Evolutionary conservation across 2,329 filamentous ascomycete genomes (phyloP).

Genomic region (Fusarium sp.): DNA sequence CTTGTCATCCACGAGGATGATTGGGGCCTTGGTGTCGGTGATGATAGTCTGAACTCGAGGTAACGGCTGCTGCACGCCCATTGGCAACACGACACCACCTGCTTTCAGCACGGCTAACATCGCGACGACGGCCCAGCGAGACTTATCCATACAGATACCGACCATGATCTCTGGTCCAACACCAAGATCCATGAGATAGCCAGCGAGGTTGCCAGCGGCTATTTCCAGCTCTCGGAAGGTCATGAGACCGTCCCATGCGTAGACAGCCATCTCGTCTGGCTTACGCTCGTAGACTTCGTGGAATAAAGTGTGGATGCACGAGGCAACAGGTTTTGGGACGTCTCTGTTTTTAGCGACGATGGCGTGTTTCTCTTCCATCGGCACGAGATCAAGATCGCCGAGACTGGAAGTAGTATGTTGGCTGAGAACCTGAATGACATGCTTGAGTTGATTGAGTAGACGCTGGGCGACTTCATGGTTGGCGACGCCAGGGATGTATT

Average conservation of each 20-base stretch:
- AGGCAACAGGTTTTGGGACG: background rate
- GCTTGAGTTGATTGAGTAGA: background rate
- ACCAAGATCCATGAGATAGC: background rate
- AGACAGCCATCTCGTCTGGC: background rate
- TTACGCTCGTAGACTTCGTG: background rate
- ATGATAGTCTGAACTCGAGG: background rate
- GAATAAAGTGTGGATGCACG: background rate
- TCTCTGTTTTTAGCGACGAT: background rate
- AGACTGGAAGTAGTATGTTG: background rate
- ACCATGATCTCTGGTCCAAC: background rate
- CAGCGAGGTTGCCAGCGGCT: background rate
- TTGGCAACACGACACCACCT: background rate
- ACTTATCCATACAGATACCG: background rate
- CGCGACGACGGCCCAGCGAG: background rate
- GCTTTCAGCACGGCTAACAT: background rate
- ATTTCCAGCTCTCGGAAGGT: background rate
- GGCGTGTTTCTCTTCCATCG: background rate
- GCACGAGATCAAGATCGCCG: background rate
- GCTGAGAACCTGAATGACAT: background rate
- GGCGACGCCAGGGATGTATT: background rate
- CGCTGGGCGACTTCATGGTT: background rate
- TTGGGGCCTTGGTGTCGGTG: background rate
- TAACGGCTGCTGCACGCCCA: background rate
- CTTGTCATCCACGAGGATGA: background rate
- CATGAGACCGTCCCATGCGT: background rate